Evolutionary conservation across 176 grass and related monocot species (phyloP), one percentile per base, ranked within the genome.

Genomic region (Juncus inflexus): DNA sequence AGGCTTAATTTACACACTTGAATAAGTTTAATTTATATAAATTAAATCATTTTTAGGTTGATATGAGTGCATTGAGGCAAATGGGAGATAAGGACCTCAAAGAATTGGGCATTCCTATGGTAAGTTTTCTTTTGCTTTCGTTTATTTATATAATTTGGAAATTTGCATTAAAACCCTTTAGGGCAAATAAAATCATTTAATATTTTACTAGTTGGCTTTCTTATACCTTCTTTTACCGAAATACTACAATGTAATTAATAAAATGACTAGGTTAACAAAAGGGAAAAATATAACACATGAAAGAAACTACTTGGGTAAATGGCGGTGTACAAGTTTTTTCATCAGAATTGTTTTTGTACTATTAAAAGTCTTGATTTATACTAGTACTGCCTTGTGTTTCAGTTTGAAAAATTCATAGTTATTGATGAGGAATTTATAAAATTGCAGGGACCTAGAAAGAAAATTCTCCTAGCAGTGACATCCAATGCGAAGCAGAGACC

Each of bases 81-180:
- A 96, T 96, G 91, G 80, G 80, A 76, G 91, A 96, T 35, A 69
- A 58, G 1, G 91, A 96, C 59, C 91, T 96, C 16, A 96, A 96
- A 75, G 91, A 96, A 63, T 76, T 96, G 77, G 91, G 91, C 40
- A 84, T 96, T 51, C 91, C 91, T 28, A 96, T 96, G 91, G 91
- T 96, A 91, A 58, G 0, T 70, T 19, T 12, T 69, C 14, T 38
- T 56, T 40, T 13, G 4, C n/a, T 57, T 57, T 57, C 10, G 0
- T 58, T 40, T 11, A 41, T 68, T 67, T 54, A 10, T 37, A 55
- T 68, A 37, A 68, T 10, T n/a, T 58, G 53, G 53, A 7, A 70
- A 9, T 35, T 14, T 66, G 47, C n/a, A 12, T 57, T 8, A 57
- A 57, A 13, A 15, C 14, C 54, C 10, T 57, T 13, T 52, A 52